Evolutionary conservation across 805 yeast genomes (phyloP), one percentile per base, ranked within the genome.

Genomic region (Ogataea sp.): DNA sequence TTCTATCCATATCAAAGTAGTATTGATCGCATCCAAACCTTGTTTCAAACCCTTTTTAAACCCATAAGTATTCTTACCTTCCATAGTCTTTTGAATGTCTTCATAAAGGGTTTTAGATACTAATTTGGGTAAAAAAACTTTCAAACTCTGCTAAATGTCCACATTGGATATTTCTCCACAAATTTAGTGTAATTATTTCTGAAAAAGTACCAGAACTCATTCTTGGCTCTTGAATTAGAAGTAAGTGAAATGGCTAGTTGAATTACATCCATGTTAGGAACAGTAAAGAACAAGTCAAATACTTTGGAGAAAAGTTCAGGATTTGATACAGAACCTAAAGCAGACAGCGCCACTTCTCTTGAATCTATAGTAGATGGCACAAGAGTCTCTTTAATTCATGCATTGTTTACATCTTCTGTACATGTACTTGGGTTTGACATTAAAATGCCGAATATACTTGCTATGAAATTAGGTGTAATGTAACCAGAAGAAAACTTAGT

Each of bases 211-310:
- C 82, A 75, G 46, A 71, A 68, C 34, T 44, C 42, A 35, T 59
- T 55, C 36, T 75, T 67, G 1, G 73, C 61, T 11, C 47, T 48
- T 6, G 67, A 44, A 52, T 79, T 79, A 8, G 57, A 47, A n/a
- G 74, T 65, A 27, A 79, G 60, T 20, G 73, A 56, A 8, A 51
- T 53, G 3, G 72, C 70, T 37, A 78, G 58, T 50, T 70, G 73
- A 48, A 73, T 75, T 16, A 72, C 65, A 49, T 80, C 83, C 80
- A 80, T 80, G 20, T 65, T 66, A 0, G 77, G 75, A 27, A 79
- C 65, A 29, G 62, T 64, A 32, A 68, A 52, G 25, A 75, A 53
- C 41, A 67, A 49, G 1, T 47, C 54, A n/a, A 77, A 47, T 36
- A 73, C 56, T 36, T 53, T 52, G n/a, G 56, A 48, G 20, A 73